Evolutionary conservation across 2,329 filamentous ascomycete species (phyloP), one percentile per base, ranked within the genome.

Genomic region (Xylariomycetidae sp.): DNA sequence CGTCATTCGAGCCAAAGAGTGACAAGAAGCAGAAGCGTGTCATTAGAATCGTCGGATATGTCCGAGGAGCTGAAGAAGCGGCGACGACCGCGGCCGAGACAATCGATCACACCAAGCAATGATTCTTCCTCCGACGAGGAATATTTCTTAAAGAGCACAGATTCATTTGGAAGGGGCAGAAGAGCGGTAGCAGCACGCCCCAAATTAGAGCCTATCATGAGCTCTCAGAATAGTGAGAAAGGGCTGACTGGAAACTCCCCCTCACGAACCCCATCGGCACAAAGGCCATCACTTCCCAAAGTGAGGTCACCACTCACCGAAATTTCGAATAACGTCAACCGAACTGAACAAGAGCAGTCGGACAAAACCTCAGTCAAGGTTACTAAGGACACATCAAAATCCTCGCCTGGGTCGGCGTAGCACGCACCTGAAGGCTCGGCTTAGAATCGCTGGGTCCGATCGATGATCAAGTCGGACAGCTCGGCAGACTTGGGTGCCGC

Each of bases 71-170:
- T 38, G 7, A 29, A 31, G 17, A 50, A 34, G 26, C 41, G 44
- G 27, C 42, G 30, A 16, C 45, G 37, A 18, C 32, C 34, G 13
- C 46, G 43, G 13, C 32, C 27, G 14, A 40, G 41, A 25, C 29
- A 22, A 16, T 28, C 31, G 3, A 34, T 41, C 14, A 27, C 38
- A 8, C 33, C 37, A 10, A 41, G 46, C 12, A 27, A 33, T 7
- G 44, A 50, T 30, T 46, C 41, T 25, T 51, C 48, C 15, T 40
- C 38, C 2, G 48, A 50, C 3, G 48, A 51, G 4, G 46, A 50
- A n/a, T 43, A 46, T 16, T 49, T 37, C 36, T 30, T 46, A 15
- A 37, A 35, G 19, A 51, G 46, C 31, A 37, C 45, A 6, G 42
- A 50, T 31, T 50, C 50, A 6, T 42, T 48, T 16, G n/a, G n/a